A percentile compares a stretch with the other conserved stretches of the same genome.
These are phyloP conservation scores for Aspergillus costaricaensis DNA, from an alignment of 2,329 filamentous ascomycete species.

Conservation along the genomic window DNA sequence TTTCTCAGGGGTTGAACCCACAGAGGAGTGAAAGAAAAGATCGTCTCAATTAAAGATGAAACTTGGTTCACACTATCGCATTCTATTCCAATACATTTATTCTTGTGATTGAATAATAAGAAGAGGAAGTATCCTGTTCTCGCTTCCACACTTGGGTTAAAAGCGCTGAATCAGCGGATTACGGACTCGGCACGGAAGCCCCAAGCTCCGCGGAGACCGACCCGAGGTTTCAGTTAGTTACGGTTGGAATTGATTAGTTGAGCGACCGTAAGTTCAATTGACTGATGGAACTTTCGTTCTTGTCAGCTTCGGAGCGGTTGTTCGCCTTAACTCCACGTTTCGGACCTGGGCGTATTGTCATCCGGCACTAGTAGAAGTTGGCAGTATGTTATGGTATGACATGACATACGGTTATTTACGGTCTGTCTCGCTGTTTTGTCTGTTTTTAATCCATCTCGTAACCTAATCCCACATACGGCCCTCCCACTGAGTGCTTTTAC, in stretches of 20 bases:
- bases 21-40: too few relatives aligned
- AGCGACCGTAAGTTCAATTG: too few relatives aligned
- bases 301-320: not conserved
- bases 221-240: conserved; percentile 6
- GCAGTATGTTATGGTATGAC: not conserved
- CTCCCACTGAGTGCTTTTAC: not conserved
- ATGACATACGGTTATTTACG: not conserved
- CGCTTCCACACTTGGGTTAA: too few relatives aligned
- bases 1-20: too few relatives aligned
- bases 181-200: conserved; percentile 13
- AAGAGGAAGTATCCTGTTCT: too few relatives aligned
- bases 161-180: conserved; percentile 11
- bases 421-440: not conserved
- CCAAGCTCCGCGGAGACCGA: conserved; percentile 16
- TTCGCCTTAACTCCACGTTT: not conserved
- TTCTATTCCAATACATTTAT: too few relatives aligned
- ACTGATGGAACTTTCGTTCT: too few relatives aligned
- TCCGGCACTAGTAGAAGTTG: not conserved
- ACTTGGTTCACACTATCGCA: too few relatives aligned
- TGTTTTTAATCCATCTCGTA: too few relatives aligned
- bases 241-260: not conserved
- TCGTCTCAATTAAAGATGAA: too few relatives aligned
- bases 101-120: too few relatives aligned
- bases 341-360: not conserved
- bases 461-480: not conserved